Base-by-base conservation (phyloP, 2,329 filamentous ascomycete genomes). In the Aspergillus novoparasiticus region DNA sequence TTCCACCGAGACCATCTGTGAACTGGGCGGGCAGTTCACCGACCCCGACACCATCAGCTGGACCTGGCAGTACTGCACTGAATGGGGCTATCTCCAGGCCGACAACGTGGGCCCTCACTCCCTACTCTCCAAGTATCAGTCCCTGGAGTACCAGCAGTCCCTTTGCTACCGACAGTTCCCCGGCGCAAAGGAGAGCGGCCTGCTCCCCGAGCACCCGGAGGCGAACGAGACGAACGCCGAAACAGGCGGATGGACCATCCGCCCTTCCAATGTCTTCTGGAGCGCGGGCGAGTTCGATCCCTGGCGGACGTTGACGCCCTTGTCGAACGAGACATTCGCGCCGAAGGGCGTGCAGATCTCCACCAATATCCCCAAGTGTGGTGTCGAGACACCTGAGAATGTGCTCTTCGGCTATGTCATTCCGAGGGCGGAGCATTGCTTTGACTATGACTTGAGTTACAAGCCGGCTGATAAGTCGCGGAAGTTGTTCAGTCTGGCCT, bases 11-110 rank as follows among this genome's bases (percentile, higher is more conserved):
- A 58, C 71, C 0, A 66, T 75, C 2, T 84, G 82, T 65, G 69
- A 79, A 32, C 66, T 84, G 36, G 72, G 79, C 46, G 65, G 71
- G 19, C 66, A 63, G 9, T 71, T 76, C 48, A 67, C 68, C 3
- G 75, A 80, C 4, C 76, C 82, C 0, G 66, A 75, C 10, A 68
- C 63, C 2, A 81, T 84, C 64, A 72, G 73, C 57, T 85, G 82
- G 82, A 79, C 74, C 0, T 85, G 82, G 82, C 83, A 86, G 67
- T 83, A 81, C 68, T 86, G 84, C 72, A 83, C 80, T 2, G 78
- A 86, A 69, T 85, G 80, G 80, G 84, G 83, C 10, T 85, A 76
- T 70, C 82, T 80, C 69, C 81, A 83, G 69, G 76, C 76, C 58
- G 78, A 81, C 39, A 86, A 86, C 67, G 69, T 80, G 1, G 82